These are phyloP conservation scores for Spiromastix sp. DNA, from an alignment of 2,329 filamentous ascomycete species.

Conservation along the genomic window DNA sequence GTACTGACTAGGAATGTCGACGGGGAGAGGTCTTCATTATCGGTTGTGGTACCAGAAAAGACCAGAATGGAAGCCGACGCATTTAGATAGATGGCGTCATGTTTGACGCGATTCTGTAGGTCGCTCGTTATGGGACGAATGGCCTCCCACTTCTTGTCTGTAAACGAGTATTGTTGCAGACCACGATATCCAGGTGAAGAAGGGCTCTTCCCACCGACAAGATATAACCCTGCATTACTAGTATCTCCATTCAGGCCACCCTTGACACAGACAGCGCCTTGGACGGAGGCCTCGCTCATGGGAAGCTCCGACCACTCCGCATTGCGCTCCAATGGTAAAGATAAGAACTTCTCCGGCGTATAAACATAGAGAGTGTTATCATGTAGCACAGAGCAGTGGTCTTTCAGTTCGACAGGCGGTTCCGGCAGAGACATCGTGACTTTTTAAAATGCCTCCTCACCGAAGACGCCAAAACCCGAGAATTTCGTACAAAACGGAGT, in stretches of 20 bases:
- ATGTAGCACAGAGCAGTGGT: constrained; percentile 72
- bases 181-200: constrained; percentile 55
- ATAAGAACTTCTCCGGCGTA: constrained; percentile 63
- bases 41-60: constrained; percentile 65
- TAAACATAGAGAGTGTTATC: constrained; percentile 79
- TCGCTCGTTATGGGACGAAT: constrained; percentile 41
- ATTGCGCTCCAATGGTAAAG: constrained; percentile 56
- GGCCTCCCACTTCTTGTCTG: constrained; percentile 47
- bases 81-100: constrained; percentile 66
- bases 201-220: constrained; percentile 63
- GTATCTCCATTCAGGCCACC: constrained; percentile 49
- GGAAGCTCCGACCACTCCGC: constrained; percentile 60
- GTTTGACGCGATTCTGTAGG: constrained; percentile 60
- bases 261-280: constrained; percentile 67
- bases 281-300: constrained; percentile 55
- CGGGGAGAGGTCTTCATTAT: constrained; percentile 48
- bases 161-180: constrained; percentile 58
- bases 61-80: constrained; percentile 62
- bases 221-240: constrained; percentile 56
- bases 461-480: background rate
- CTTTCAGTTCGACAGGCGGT: constrained; percentile 58
- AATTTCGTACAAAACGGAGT: too few species aligned
- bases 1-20: constrained; percentile 67
- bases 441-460: background rate
- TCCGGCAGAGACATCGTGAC: constrained; percentile 61